Evolutionary conservation across 2,329 filamentous ascomycete genomes (phyloP), one percentile per base, ranked within the genome.

Genomic region (Trichoderma koningii): DNA sequence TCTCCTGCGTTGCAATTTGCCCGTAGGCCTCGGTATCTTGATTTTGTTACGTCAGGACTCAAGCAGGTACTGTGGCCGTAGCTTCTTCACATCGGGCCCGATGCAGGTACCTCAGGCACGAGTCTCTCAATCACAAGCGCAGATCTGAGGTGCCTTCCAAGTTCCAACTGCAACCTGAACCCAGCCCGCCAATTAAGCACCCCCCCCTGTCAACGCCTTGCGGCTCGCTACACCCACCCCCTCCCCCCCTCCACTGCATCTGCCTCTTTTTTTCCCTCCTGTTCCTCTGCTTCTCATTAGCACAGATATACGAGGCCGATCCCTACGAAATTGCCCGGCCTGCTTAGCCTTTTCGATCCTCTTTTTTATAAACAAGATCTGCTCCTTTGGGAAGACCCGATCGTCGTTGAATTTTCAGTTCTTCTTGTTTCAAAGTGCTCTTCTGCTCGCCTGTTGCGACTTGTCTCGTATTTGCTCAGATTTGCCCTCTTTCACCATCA

Each of bases 241-340:
- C 38, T 17, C 7, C 7, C 42, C 17, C 26, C 42, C 55, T 55
- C 51, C 30, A n/a, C 55, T 55, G 28, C 30, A n/a, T 17, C 26
- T n/a, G 23, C 48, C 48, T 51, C 34, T 38, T 14, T 38, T 38
- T 19, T 51, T n/a, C 23, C 17, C 17, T 52, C 19, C 19, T 26
- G 14, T 7, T 19, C n/a, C 30, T 47, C 12, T 59, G 10, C 34
- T n/a, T 19, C 44, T 51, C 28, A n/a, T 30, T 19, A 30, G 48
- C 34, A 38, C 34, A 38, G 34, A 38, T 14, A 38, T 38, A 38
- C 34, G 34, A 38, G 34, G 34, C 34, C 34, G 34, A 38, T 38
- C 45, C 48, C 56, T 47, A 51, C 47, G 57, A 61, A 61, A 61
- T 60, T 60, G 57, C 57, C 52, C 55, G 44, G 44, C 10, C 26